These are phyloP conservation scores for Lactifluus volemus DNA, from an alignment of 768 basidiomycete genomes.

Conservation along the genomic window DNA sequence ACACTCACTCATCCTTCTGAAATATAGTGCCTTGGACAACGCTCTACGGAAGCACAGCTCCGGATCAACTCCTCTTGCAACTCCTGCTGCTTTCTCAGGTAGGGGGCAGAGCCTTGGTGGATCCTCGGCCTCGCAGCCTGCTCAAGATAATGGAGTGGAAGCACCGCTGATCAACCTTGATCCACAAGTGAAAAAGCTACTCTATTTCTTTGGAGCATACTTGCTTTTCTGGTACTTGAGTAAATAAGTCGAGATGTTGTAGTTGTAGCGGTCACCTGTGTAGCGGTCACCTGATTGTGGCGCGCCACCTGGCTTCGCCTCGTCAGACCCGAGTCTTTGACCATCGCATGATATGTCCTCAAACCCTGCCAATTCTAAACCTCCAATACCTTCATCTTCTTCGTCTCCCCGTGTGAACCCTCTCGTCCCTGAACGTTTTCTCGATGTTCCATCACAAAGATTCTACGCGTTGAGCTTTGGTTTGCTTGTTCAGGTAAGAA, in stretches of 20 bases:
- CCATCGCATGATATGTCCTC: background rate
- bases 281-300: slow-evolving; percentile 5
- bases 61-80: slow-evolving; percentile 27
- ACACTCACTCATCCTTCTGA: background rate
- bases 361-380: slow-evolving; percentile 1
- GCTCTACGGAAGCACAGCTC: slow-evolving; percentile 47
- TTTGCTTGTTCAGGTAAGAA: slow-evolving; percentile 62
- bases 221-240: slow-evolving; percentile 41
- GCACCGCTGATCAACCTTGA: slow-evolving; percentile 43
- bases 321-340: background rate
- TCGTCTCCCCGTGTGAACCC: slow-evolving; percentile 26
- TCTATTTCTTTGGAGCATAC: slow-evolving; percentile 58
- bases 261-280: slow-evolving; percentile 5
- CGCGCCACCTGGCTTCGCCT: background rate
- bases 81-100: slow-evolving; percentile 50
- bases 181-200: slow-evolving; percentile 57
- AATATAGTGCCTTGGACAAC: slow-evolving; percentile 48
- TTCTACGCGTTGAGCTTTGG: slow-evolving; percentile 71
- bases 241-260: background rate
- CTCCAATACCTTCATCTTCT: background rate
- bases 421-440: slow-evolving; percentile 61
- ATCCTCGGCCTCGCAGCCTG: slow-evolving; percentile 28
- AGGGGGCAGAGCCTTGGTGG: slow-evolving; percentile 67
- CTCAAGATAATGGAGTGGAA: slow-evolving; percentile 28
- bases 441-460: slow-evolving; percentile 74